Evolutionary conservation across 495 filamentous ascomycete genomes (phyloP).

Genomic region (Astrothelium macrocarpum): DNA sequence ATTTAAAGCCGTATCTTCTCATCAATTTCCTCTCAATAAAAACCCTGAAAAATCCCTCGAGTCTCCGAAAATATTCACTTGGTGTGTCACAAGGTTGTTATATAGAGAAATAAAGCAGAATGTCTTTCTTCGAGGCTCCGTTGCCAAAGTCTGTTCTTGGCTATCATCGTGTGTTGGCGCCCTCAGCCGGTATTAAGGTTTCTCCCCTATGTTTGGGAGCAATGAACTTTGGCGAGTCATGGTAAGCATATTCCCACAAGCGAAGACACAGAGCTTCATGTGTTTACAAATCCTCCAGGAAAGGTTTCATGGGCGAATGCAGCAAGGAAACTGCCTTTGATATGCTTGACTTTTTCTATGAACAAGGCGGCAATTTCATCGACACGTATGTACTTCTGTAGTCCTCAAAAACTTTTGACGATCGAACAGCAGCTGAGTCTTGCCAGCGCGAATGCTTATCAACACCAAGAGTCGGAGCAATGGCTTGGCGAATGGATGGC

Average conservation of each 20-base stretch:
- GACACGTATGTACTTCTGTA: slow-evolving; percentile 15
- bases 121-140: not conserved
- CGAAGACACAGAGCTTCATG: no score
- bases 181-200: slow-evolving; percentile 18
- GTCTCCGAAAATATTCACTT: not conserved
- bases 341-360: slow-evolving; percentile 23
- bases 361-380: slow-evolving; percentile 25
- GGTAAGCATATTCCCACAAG: not conserved
- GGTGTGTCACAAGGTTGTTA: not conserved
- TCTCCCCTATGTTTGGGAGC: slow-evolving; percentile 22
- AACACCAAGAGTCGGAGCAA: slow-evolving; percentile 51
- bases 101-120: not conserved
- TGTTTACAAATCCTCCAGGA: slow-evolving; percentile 9
- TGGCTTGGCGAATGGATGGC: slow-evolving; percentile 69
- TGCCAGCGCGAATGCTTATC: slow-evolving; percentile 50
- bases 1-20: not conserved
- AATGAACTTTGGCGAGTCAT: slow-evolving; percentile 17
- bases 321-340: slow-evolving; percentile 21
- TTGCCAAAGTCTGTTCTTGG: slow-evolving; percentile 21
- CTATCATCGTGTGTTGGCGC: slow-evolving; percentile 23
- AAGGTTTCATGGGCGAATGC: slow-evolving; percentile 17
- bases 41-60: not conserved
- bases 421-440: not conserved
- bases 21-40: not conserved
- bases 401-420: not conserved